Base-by-base conservation (phyloP, 2,329 filamentous ascomycete genomes). In the Dactylellina haptotyla region DNA sequence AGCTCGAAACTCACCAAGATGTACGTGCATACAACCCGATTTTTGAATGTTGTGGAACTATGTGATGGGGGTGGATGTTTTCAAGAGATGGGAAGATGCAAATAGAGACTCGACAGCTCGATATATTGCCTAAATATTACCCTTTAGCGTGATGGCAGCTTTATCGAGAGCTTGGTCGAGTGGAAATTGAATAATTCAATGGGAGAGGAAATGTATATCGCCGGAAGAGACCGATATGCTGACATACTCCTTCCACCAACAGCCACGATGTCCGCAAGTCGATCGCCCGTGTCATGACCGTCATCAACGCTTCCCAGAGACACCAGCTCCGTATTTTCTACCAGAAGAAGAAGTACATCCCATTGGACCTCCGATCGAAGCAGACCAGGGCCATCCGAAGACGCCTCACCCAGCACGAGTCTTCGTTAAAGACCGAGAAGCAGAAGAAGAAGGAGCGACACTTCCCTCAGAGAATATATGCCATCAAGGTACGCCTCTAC, bases 271-370 rank as follows among this genome's bases (percentile, higher is more conserved):
- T 99, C 84, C 93, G 95, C 88, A 99, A 99, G 89, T 97, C 93
- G 79, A 97, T 99, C 85, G 96, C 95, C 82, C 93, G 94, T 83
- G 92, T 97, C 85, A 90, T 99, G 81, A 99, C 95, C 84, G 88
- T 99, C 87, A 97, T 99, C 90, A 99, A 98, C 89, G 90, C 93
- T 85, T 98, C 96, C 89, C 95, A 99, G 88, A 91, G 96, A 84
- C 87, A 92, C 79, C 93, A 98, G 87, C 92, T 99, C 81, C 93
- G 93, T 81, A 88, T 98, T 79, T 98, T 98, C 91, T 99, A 99
- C 90, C 96, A 97, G 89, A 91, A 90, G 90, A 98, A 98, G 92
- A 98, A 97, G 88, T 97, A 97, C 89, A 86, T 93, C 78, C 95
- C 95, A 78, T 92, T 99, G 83, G 96, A 99, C 84, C 93, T 99